Base-by-base conservation (phyloP, 2,329 filamentous ascomycete species). In the Cladophialophora exuberans region DNA sequence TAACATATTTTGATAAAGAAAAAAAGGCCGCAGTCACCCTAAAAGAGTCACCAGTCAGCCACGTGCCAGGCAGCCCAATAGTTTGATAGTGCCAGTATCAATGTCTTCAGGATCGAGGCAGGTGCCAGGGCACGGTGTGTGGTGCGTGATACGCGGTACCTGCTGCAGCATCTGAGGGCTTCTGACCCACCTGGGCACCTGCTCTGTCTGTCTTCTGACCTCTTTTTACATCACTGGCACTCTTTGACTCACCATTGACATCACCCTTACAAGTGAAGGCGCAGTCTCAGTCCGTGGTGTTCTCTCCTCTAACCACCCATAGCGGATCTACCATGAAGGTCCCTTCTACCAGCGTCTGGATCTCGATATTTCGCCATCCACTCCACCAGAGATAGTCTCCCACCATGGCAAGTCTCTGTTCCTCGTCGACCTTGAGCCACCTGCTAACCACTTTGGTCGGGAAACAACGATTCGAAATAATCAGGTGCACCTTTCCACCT, bases 401-500 rank as follows among this genome's bases (percentile, higher is more conserved):
- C 11, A 82, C 76, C 72, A 80, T 78, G 53, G 69, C 60, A 59
- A 81, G 62, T 44, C 76, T 70, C 60, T 78, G 72, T 43, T 71
- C 70, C 57, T 79, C 77, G 46, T 66, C 61, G 23, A 78, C 65
- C 49, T 68, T 64, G 62, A 80, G 64, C 79, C 79, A 82, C 15
- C 73, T 66, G 20, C 67, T 69, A 4, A 81, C 72, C 1, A 74
- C 79, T 60, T 83, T 82, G 1, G 76, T 79, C 1, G 78, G 77
- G 59, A 82, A 82, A 62, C 77, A 81, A 2, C 79, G 72, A 64
- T 81, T 79, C 23, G 73, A 77, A 35, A 82, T 73, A 0, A 73
- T 72, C 42, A 82, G 63, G 67, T 82, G 79, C n/a, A 81, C 72
- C 1, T 49, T 72, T 0, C 77, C 79, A 1, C 73, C 75, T 1